Evolutionary conservation across 2,329 filamentous ascomycete species (phyloP).

Genomic region (Hymenoscyphus repandus): DNA sequence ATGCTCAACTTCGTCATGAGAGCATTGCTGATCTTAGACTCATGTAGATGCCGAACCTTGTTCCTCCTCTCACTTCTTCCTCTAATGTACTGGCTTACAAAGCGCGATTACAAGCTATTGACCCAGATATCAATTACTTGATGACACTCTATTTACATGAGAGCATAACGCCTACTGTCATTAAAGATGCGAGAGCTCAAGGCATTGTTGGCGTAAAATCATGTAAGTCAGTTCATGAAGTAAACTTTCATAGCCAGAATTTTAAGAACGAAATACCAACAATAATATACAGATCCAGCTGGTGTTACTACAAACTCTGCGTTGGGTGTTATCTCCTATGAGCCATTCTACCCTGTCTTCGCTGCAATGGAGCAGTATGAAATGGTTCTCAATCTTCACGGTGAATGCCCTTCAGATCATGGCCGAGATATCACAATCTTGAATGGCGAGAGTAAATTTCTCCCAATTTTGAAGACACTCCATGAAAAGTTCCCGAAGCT

Average conservation of each 20-base stretch:
- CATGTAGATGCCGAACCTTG: conserved; percentile 50
- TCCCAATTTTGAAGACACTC: conserved; percentile 71
- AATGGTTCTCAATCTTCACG: conserved; percentile 88
- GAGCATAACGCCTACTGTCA: conserved; percentile 24
- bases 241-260: neutral
- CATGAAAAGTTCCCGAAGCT: conserved; percentile 71
- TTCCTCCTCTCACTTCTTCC: conserved; percentile 58
- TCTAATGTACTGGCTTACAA: conserved; percentile 62
- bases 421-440: conserved; percentile 47
- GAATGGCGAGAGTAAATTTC: conserved; percentile 70
- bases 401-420: conserved; percentile 59
- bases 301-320: conserved; percentile 63
- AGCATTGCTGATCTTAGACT: too few relatives aligned
- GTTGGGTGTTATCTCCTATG: conserved; percentile 64
- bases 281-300: conserved; percentile 36
- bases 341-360: conserved; percentile 73
- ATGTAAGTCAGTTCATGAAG: conserved; percentile 4
- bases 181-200: conserved; percentile 24
- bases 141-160: conserved; percentile 58
- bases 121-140: conserved; percentile 60
- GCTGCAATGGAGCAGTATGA: conserved; percentile 81
- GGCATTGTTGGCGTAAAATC: conserved; percentile 28
- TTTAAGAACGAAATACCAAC: too few relatives aligned
- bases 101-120: conserved; percentile 51
- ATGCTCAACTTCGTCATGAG: neutral